Evolutionary conservation across 2,329 filamentous ascomycete genomes (phyloP), one percentile per base, ranked within the genome.

Genomic region (Colletotrichum echinochloae): DNA sequence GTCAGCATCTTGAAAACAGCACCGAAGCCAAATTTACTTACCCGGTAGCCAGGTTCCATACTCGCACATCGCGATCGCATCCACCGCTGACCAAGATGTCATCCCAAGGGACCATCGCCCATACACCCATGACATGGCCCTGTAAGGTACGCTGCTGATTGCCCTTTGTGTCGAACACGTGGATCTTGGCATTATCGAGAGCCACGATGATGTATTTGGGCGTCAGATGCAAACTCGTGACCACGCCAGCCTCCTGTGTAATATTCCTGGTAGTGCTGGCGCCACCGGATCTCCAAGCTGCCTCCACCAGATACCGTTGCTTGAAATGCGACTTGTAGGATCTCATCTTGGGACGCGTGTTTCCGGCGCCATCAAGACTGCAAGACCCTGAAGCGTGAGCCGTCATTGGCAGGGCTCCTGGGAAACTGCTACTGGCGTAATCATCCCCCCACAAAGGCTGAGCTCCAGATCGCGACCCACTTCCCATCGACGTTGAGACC

Each of bases 81-180:
- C 96, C 96, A 76, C 96, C 96, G 76, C 94, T 98, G 71, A 99
- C 96, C 72, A 99, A 87, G 63, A 94, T 92, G 79, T 99, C 95
- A 70, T 94, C 95, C 93, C 95, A 98, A 8, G 96, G 96, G 30
- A 99, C 94, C 95, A 99, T 98, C 59, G 96, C 96, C 96, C 96
- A 99, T 26, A 99, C 96, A 49, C 96, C 96, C 96, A 99, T 99
- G 54, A 98, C 93, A 83, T 99, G 96, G 14, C 96, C 96, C 78
- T 96, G 92, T 35, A 99, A 84, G 2, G 94, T 97, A 79, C 94
- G 94, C 76, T 97, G 91, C 73, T 94, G 90, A 75, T 94, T 91
- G 41, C 96, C 96, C 74, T 96, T 90, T 0, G 94, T 95, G 79
- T 98, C 94, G 78, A 98, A 99, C 33, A 99, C 95, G 81, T 99